These are phyloP conservation scores for Hordeum marinum DNA, from an alignment of 176 grass and related monocot genomes.

Conservation along the genomic window DNA sequence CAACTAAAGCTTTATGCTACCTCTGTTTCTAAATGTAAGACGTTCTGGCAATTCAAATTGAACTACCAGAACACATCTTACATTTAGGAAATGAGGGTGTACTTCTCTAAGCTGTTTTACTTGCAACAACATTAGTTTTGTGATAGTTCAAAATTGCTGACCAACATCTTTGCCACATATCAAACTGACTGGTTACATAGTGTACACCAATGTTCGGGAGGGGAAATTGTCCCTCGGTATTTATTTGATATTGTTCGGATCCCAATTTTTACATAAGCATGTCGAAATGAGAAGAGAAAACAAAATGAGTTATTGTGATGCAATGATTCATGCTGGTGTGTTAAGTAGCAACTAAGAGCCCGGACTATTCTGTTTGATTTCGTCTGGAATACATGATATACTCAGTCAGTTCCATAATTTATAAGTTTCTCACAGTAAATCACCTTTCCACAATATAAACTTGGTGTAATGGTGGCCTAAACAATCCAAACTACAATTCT, in stretches of 20 bases:
- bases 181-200: not conserved
- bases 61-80: no score
- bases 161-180: not conserved
- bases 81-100: no score
- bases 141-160: not conserved
- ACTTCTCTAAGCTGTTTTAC: not conserved
- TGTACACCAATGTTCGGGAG: not conserved
- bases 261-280: not conserved
- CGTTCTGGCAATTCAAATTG: not conserved
- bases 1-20: not conserved
- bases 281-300: not conserved
- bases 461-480: not conserved
- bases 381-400: not conserved
- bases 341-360: no score
- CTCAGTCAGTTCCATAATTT: not conserved
- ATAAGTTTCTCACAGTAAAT: not conserved
- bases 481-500: not conserved
- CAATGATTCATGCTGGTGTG: no score
- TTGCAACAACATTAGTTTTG: no score
- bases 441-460: not conserved
- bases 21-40: no score
- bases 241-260: not conserved
- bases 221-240: not conserved
- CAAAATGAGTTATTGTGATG: no score
- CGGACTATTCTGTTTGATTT: not conserved